Base-by-base conservation (phyloP, 2,329 filamentous ascomycete species). In the Penicillium sclerotigenum region DNA sequence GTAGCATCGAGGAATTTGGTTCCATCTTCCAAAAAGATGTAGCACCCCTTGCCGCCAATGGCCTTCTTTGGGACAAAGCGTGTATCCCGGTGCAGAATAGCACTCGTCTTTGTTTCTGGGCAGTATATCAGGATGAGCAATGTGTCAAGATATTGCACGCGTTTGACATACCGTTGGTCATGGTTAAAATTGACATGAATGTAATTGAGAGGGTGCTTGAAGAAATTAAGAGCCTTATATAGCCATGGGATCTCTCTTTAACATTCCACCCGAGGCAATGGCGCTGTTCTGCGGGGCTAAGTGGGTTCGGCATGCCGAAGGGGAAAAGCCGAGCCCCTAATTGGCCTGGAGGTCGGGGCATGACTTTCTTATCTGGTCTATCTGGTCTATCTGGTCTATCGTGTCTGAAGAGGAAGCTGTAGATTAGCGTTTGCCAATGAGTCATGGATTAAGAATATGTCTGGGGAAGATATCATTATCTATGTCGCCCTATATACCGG, bases 1-100 rank as follows among this genome's bases (percentile, higher is more conserved):
- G 86, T 88, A 1, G 84, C 87, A 69, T 94, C 90, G 14, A 91
- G 80, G 41, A 94, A 81, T 33, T 74, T 77, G 24, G 81, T 79
- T 1, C 86, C 86, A 66, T 80, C 78, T 61, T 75, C 75, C 1
- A 85, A 73, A 33, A 75, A 71, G n/a, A 85, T 71, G 57, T 80
- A 81, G 60, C 79, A 77, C 11, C 81, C 82, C 53, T 77, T 70
- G 5, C 78, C 83, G 0, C 74, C 77, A 10, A 77, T 67, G 5
- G 82, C 81, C 47, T 71, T 75, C 48, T 74, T 70, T n/a, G 82
- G 79, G 20, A 75, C 58, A 29, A 74, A 64, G 52, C 77, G 76
- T 2, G 82, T 75, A 49, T 79, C 75, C 36, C 82, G 76, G 63
- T 85, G 81, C 37, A 86, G 73, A 24, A 84, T 71, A n/a, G 73